phyloP scores from a whole-genome alignment of 2,329 filamentous ascomycete genomes.

The Gliomastix tumulicola region DNA sequence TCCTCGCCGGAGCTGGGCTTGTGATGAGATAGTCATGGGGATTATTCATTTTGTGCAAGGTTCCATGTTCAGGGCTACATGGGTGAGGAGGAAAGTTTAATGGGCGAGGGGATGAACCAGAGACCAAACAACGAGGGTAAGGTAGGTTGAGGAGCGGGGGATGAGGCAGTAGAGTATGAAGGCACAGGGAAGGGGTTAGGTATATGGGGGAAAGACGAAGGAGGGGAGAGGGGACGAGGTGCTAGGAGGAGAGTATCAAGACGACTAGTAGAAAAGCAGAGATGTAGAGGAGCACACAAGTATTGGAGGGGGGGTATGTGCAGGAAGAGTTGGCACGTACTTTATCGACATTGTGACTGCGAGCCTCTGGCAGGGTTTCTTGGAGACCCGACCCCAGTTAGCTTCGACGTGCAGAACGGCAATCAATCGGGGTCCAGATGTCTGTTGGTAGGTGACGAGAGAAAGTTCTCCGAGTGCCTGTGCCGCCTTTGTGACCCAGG shows the following conservation, averaged over 20 bases:
- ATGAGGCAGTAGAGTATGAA: background rate
- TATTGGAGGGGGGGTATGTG: background rate
- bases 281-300: background rate
- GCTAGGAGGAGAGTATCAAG: background rate
- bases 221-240: slow-evolving; percentile 1
- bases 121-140: no score
- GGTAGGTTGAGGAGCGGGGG: slow-evolving; percentile 3
- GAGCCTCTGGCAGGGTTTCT: no score
- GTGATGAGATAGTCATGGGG: slow-evolving; percentile 32
- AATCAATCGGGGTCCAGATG: no score
- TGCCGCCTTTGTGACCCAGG: no score
- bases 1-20: slow-evolving; percentile 21
- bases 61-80: slow-evolving; percentile 20
- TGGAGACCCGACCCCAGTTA: no score
- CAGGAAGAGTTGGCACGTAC: slow-evolving; percentile 28
- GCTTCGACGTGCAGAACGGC: no score
- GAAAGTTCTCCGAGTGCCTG: no score
- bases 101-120: no score
- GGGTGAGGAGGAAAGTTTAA: no score
- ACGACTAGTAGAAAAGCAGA: background rate
- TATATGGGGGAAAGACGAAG: background rate
- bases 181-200: no score
- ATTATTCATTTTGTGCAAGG: slow-evolving; percentile 28
- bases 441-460: no score
- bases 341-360: slow-evolving; percentile 43